Percentiles rank a stretch among this genome's conserved stretches.
Conservation (phyloP, 345 rosid species). For the Boechera stricta region DNA sequence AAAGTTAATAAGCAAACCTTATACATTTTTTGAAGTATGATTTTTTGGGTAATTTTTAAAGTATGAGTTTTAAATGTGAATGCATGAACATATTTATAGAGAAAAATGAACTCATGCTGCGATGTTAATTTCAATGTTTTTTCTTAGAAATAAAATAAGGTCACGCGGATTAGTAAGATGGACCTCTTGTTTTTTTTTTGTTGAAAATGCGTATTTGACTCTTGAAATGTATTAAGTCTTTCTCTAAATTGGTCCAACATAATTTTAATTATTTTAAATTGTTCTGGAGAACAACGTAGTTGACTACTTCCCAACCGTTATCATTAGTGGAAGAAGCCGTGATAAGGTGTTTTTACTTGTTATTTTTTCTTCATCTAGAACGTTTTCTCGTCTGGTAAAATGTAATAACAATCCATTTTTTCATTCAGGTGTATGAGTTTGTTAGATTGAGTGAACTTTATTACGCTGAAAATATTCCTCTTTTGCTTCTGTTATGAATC, state of each 20-base stretch:
- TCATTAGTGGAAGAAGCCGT: conserved; percentile 93
- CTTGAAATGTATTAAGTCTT: conserved; percentile 6
- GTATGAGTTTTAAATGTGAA: not conserved
- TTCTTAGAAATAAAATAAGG: not conserved
- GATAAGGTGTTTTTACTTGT: conserved; percentile 59
- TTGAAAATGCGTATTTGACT: not conserved
- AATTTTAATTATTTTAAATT: not conserved
- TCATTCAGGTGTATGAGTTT: too few relatives aligned
- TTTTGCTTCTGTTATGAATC: not conserved
- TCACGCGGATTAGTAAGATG: not conserved
- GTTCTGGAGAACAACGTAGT: not conserved
- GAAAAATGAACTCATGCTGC: not conserved
- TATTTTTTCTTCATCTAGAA: conserved; percentile 3
- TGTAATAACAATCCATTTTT: not conserved
- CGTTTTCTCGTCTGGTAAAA: conserved; percentile 1
- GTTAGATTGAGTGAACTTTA: too few relatives aligned
- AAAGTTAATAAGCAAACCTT: conserved; percentile 12
- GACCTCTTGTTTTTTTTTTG: not conserved
- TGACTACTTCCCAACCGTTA: conserved; percentile 76
- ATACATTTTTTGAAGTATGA: not conserved
- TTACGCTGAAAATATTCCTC: not conserved
- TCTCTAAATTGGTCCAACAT: not conserved
- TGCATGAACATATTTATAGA: not conserved
- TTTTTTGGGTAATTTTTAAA: not conserved
- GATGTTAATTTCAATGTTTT: not conserved